These are phyloP conservation scores for Ceratocystis harringtonii DNA, from an alignment of 2,329 filamentous ascomycete genomes.

Conservation along the genomic window DNA sequence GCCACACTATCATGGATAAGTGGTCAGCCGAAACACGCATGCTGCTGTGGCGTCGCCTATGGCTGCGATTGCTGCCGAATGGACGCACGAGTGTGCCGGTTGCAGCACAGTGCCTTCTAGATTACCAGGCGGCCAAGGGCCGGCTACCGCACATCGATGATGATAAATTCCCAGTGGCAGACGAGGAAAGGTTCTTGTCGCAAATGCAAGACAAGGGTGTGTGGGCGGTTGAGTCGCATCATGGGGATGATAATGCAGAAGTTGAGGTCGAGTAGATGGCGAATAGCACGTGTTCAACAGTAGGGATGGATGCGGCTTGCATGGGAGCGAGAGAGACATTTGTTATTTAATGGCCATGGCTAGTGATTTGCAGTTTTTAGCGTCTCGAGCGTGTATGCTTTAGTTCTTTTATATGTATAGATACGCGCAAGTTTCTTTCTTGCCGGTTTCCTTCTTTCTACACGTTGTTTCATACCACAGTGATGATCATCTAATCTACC, in stretches of 20 bases:
- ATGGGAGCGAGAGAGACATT: neutral
- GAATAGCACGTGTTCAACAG: neutral
- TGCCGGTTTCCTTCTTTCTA: neutral
- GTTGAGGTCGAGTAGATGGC: neutral
- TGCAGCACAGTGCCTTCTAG: constrained; percentile 10
- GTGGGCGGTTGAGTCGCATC: constrained; percentile 13
- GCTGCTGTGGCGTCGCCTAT: constrained; percentile 11
- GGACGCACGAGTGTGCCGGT: constrained; percentile 11
- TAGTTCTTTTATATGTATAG: neutral
- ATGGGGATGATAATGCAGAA: constrained; percentile 1
- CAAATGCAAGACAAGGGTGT: constrained; percentile 9
- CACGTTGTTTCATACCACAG: neutral
- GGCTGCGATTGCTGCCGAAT: constrained; percentile 5
- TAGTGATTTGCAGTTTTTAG: neutral
- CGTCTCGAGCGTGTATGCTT: neutral
- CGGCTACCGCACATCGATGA: constrained; percentile 10
- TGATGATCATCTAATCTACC: neutral
- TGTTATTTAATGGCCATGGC: neutral
- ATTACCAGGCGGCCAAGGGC: constrained; percentile 13
- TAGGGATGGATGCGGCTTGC: neutral
- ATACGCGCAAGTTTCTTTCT: neutral
- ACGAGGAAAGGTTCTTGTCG: constrained; percentile 14
- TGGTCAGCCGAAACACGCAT: constrained; percentile 12
- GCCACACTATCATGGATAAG: neutral
- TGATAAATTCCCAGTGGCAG: constrained; percentile 3